Base-by-base conservation (phyloP, 495 filamentous ascomycete species). In the Neurospora cerealis region DNA sequence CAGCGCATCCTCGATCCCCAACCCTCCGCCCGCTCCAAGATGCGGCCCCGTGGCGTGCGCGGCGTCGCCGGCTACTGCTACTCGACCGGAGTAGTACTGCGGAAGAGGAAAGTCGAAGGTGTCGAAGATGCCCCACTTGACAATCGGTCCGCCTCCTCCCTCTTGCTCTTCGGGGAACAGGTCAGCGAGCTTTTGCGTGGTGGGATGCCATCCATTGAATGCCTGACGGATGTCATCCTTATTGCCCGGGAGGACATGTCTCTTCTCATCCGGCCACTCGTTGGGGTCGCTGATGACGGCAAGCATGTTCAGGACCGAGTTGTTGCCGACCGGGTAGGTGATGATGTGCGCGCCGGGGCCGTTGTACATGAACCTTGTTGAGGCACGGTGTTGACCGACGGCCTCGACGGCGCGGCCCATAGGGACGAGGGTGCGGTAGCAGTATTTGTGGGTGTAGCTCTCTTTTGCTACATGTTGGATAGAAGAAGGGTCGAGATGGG, bases 71-170 rank as follows among this genome's bases (percentile, higher is more conserved):
- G 86, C 85, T 32, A 89, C 62, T 46, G 83, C 85, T 1, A 88
- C 76, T 17, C 79, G 74, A 0, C 84, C 86, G 2, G 69, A 69
- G 24, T 74, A 32, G 72, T 87, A 90, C 2, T 69, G 41, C 6
- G 81, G 78, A 0, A 81, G 82, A 1, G 87, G 87, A 19, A 83
- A 73, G 5, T 86, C 82, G 2, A 73, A 77, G 77, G 83, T 83
- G 72, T 90, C 88, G 71, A 89, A 90, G 7, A 90, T 81, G 0
- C 78, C 87, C 87, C 87, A 89, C 72, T 86, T 86, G 72, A 88
- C 85, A 69, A 88, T 77, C 69, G 21, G 21, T 15, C 54, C 54
- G 13, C 0, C 54, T 19, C 13, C 28, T 9, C 1, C 28, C 3
- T 66, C 54, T 0, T 10, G 4, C 6, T 81, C 54, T 1, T 83